Conservation (phyloP, 23 red algal genomes). For the Gracilaria gracilis region DNA sequence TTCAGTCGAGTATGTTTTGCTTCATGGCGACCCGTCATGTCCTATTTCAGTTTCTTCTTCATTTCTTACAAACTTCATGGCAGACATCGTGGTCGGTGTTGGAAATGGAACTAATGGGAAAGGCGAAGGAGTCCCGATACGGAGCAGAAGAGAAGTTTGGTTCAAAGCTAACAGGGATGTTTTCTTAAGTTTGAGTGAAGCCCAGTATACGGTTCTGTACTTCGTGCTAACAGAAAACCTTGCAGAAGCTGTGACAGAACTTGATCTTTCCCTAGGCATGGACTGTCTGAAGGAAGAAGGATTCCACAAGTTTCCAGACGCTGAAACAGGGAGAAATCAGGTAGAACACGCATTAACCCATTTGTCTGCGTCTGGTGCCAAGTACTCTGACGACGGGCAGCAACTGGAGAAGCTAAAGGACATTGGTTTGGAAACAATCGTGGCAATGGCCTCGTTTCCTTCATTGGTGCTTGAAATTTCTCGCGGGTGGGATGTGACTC, state of each 20-base stretch:
- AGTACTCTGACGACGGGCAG: background rate
- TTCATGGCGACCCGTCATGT: background rate
- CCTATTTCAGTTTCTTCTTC: conserved; percentile 37
- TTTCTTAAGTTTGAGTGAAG: conserved; percentile 58
- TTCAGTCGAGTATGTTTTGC: conserved; percentile 37
- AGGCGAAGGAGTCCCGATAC: background rate
- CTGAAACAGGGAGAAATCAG: too few species aligned
- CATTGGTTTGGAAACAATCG: background rate
- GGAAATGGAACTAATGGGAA: background rate
- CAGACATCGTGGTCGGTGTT: conserved; percentile 9
- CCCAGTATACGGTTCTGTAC: conserved; percentile 84
- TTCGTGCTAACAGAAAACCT: conserved; percentile 87
- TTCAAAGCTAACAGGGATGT: conserved; percentile 10
- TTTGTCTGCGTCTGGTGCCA: background rate
- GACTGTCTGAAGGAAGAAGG: conserved; percentile 1
- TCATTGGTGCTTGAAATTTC: conserved; percentile 50
- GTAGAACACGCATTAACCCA: background rate
- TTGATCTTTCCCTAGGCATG: conserved; percentile 35
- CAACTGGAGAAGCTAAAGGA: background rate
- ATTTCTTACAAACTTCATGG: conserved; percentile 44
- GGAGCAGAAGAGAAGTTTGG: background rate
- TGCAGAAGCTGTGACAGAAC: conserved; percentile 56
- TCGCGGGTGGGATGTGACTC: conserved; percentile 68
- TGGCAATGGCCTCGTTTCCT: conserved; percentile 6
- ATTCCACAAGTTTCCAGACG: background rate